A percentile compares a stretch with the other conserved stretches of the same genome.
Evolutionary conservation across 306 rosid species (phyloP).

Genomic region (Rubus idaeus): DNA sequence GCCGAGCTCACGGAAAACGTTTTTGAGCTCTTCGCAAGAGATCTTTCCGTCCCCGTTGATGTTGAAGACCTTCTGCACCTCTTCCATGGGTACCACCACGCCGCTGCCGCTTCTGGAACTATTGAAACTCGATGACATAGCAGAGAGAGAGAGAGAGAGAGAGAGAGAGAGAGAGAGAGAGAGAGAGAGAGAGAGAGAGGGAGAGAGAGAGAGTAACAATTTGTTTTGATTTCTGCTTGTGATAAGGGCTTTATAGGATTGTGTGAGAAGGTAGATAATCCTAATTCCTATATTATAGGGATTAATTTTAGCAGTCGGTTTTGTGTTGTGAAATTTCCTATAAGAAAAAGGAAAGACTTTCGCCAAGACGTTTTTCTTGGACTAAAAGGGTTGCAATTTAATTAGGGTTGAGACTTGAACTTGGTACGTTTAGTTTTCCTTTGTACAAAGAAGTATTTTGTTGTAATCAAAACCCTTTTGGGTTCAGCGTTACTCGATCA

Average conservation of each 20-base stretch:
- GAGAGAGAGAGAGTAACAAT: background rate
- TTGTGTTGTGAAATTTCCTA: no score
- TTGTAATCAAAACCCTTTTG: background rate
- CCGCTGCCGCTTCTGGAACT: background rate
- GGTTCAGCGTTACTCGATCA: no score
- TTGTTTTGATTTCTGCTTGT: background rate
- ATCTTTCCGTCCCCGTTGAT: constrained; percentile 84
- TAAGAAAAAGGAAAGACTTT: background rate
- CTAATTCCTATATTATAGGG: no score
- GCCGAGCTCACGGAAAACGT: constrained; percentile 53
- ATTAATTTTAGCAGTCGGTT: no score
- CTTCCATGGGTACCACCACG: constrained; percentile 46
- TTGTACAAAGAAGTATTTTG: no score
- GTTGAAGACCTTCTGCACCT: constrained; percentile 57
- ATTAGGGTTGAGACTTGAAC: background rate
- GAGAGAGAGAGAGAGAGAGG: no score
- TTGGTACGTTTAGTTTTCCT: no score
- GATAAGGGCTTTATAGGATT: background rate
- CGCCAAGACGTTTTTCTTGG: no score
- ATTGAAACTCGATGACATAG: background rate
- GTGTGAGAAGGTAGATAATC: background rate
- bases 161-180: no score
- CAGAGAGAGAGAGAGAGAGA: background rate
- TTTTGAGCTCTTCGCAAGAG: constrained; percentile 60
- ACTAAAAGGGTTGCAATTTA: background rate